Evolutionary conservation across 2,329 filamentous ascomycete species (phyloP).

Genomic region (Tothia fuscella): DNA sequence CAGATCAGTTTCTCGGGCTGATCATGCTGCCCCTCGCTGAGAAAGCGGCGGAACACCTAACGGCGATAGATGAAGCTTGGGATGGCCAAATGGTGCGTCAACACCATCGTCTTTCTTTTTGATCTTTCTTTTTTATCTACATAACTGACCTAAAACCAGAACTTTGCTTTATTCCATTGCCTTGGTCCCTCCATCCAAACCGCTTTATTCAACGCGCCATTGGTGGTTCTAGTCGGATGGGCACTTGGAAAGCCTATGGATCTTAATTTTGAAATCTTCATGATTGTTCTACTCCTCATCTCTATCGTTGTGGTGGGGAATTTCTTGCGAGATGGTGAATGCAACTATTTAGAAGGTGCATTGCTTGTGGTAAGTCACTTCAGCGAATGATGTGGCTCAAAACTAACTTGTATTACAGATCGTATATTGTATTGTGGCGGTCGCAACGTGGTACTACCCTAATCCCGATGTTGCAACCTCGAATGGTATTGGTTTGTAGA

Average conservation of each 20-base stretch:
- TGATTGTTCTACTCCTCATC: slow-evolving; percentile 47
- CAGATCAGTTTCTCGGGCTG: slow-evolving; percentile 45
- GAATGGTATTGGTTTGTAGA: neutral
- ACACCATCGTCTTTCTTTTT: neutral
- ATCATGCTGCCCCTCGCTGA: slow-evolving; percentile 74
- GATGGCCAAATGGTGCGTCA: slow-evolving; percentile 44
- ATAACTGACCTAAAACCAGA: slow-evolving; percentile 47
- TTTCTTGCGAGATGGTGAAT: slow-evolving; percentile 10
- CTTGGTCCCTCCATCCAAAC: slow-evolving; percentile 69
- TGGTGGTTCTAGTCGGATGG: slow-evolving; percentile 63
- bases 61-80: slow-evolving; percentile 74
- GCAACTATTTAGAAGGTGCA: slow-evolving; percentile 12
- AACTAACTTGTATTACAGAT: no score
- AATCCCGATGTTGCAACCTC: slow-evolving; percentile 7
- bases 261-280: slow-evolving; percentile 63
- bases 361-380: neutral
- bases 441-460: slow-evolving; percentile 11
- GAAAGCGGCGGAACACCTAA: slow-evolving; percentile 76
- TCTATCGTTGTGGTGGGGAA: slow-evolving; percentile 12
- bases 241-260: slow-evolving; percentile 50
- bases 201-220: slow-evolving; percentile 59
- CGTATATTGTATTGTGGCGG: slow-evolving; percentile 11
- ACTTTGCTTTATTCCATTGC: slow-evolving; percentile 64
- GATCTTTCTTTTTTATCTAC: slow-evolving; percentile 3
- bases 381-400: neutral